Base-by-base conservation (phyloP, 768 basidiomycete species). In the Russula ochroleuca region DNA sequence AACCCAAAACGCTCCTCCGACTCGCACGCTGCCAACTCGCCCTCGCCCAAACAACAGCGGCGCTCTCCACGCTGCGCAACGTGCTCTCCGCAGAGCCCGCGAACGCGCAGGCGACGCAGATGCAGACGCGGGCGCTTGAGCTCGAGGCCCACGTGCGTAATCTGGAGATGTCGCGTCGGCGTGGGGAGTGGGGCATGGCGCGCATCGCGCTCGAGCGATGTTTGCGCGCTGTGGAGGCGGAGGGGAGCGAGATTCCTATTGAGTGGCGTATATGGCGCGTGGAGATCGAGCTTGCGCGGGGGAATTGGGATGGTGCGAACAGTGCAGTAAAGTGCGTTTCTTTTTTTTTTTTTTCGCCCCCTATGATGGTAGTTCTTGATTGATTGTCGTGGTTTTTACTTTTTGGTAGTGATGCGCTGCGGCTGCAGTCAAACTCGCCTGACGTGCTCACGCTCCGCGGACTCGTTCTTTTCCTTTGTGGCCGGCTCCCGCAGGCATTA, bases 11-110 rank as follows among this genome's bases (percentile, higher is more conserved):
- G 11, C 81, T 94, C 53, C 77, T 92, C 40, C 88, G 93, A 3
- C 82, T 93, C 6, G 91, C 89, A 0, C 83, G 88, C 56, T 94
- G 92, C 73, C 92, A 95, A 65, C 78, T 92, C 17, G 90, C 90
- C 0, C 79, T 92, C 8, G 93, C 90, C 2, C 81, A 83, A 2
- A 79, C 87, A 0, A 80, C 81, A 1, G 82, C 85, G 14, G 88
- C 92, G 2, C 77, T 85, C 15, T 85, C 85, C 9, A 84, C 86
- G 0, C 77, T 92, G 52, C 81, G 85, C n/a, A 72, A 78, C 11
- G 82, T 84, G 19, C 76, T 90, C 33, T 69, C 48, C 0, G 64
- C 23, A 9, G 64, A 65, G 14, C 64, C 64, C 19, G 33, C n/a
- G 2, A 61, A 28, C n/a, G 41, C 41, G 14, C 54, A 28, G 1